Base-by-base conservation (phyloP, 495 filamentous ascomycete species). In the Penicillium pancosmium region DNA sequence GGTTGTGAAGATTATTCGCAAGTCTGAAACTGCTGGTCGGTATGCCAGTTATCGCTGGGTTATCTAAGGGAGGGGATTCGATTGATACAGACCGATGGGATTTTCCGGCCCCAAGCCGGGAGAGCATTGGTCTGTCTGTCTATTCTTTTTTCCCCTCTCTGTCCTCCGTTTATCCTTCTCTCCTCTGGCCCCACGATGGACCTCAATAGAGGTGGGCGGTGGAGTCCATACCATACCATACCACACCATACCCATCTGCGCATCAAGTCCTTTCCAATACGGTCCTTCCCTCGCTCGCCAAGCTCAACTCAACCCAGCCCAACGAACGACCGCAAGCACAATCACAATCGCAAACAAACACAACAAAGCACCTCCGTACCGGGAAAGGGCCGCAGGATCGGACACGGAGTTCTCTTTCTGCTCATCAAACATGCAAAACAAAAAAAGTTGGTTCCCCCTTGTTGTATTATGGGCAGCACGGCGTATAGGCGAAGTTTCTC, bases 1-100 rank as follows among this genome's bases (percentile, higher is more conserved):
- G 80, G 92, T 98, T 12, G 95, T 98, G 57, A 98, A 98, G 86
- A 98, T 98, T 64, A 95, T 98, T 53, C 80, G 94, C 51, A 89
- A 85, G 57, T 91, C 88, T 81, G 81, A 83, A 66, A 83, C 81
- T 15, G 81, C 80, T 0, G 81, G 81, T 62, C 74, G 81, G 25
- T 83, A 83, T 61, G 81, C 81, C 12, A 86, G 83, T 74, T 88
- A 88, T 68, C 78, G 85, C 52, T 88, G 85, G 85, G 79, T 80
- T 6, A 85, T 88, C 52, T 87, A 77, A 78, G 50, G 57, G 6
- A 31, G 27, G 27, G 27, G 2, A 9, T 1, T 0, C 27, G 6
- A 31, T 7, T 31, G 27, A 31, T 31, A 31, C 8, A 31, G 27
- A 31, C 27, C 8, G 23, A 23, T n/a, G n/a, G n/a, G n/a, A n/a